Conservation (phyloP, 768 basidiomycete genomes). For the Tylopilus plumbeoviolaceoides region DNA sequence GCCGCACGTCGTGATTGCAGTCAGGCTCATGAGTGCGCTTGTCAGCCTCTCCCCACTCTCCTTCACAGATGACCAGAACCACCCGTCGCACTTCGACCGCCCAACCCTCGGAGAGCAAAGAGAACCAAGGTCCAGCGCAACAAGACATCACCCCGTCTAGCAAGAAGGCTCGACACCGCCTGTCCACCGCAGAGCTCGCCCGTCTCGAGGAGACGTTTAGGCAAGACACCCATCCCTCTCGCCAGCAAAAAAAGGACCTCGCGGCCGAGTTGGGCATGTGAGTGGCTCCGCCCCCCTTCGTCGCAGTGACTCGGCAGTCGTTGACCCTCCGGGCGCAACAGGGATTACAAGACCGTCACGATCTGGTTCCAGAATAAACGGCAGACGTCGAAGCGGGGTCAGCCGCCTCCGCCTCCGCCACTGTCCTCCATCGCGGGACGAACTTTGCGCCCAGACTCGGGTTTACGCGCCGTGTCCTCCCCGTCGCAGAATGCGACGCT, state of each 20-base stretch:
- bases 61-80: slow-evolving; percentile 4
- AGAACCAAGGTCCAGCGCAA: slow-evolving; percentile 6
- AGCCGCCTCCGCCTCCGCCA: background rate
- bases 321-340: too few relatives aligned
- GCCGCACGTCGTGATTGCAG: slow-evolving; percentile 12
- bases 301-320: too few relatives aligned
- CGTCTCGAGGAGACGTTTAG: slow-evolving; percentile 27
- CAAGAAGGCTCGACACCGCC: slow-evolving; percentile 35
- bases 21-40: background rate
- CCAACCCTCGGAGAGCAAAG: slow-evolving; percentile 13
- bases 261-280: slow-evolving; percentile 28
- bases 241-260: slow-evolving; percentile 27
- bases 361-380: slow-evolving; percentile 86
- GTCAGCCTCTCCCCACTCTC: slow-evolving; percentile 4
- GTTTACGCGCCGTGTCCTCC: slow-evolving; percentile 27
- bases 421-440: background rate
- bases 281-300: slow-evolving; percentile 1
- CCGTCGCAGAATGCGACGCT: slow-evolving; percentile 28
- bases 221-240: slow-evolving; percentile 29
- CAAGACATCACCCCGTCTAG: background rate
- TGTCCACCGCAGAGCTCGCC: slow-evolving; percentile 30
- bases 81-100: slow-evolving; percentile 23
- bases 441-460: slow-evolving; percentile 17
- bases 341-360: slow-evolving; percentile 47
- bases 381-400: slow-evolving; percentile 43